Percentiles rank a stretch among this genome's conserved stretches.
Evolutionary conservation across 345 rosid genomes (phyloP).

Genomic region (Sonneratia caseolaris): DNA sequence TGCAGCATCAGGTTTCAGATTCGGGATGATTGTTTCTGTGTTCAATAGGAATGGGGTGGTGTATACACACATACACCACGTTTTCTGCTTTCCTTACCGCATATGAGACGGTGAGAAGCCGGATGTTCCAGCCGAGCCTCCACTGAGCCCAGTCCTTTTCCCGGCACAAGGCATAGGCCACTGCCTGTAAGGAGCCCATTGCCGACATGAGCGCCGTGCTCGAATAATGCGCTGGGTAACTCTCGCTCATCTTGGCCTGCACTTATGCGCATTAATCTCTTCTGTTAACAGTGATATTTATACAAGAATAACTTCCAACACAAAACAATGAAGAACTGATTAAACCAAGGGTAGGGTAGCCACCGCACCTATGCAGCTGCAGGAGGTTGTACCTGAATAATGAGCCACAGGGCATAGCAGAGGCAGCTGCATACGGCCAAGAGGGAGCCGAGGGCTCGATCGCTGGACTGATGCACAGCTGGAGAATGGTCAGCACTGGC

Average conservation of each 20-base stretch:
- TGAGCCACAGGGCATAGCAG: constrained; percentile 10
- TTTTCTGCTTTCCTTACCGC: constrained; percentile 10
- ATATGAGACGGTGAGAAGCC: constrained; percentile 15
- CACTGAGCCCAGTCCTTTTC: constrained; percentile 22
- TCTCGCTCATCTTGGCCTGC: constrained; percentile 9
- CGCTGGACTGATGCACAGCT: background rate
- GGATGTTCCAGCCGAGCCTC: constrained; percentile 26
- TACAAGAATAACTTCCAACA: too few relatives aligned
- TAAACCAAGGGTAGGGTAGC: too few relatives aligned
- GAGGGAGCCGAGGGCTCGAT: constrained; percentile 4
- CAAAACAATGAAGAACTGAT: too few relatives aligned
- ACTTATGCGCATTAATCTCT: background rate
- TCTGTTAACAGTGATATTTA: too few relatives aligned
- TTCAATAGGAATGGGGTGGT: too few relatives aligned
- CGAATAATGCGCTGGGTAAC: constrained; percentile 4
- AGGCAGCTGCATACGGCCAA: constrained; percentile 10
- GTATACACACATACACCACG: too few relatives aligned
- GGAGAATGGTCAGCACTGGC: background rate
- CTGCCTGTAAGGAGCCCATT: constrained; percentile 10
- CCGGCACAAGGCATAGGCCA: constrained; percentile 11
- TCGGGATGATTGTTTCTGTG: too few relatives aligned
- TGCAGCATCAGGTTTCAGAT: too few relatives aligned
- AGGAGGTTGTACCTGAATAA: constrained; percentile 4
- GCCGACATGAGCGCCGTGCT: constrained; percentile 7
- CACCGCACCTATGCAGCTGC: background rate